Base-by-base conservation (phyloP, 179 eudicot species). In the Corrigiola litoralis region DNA sequence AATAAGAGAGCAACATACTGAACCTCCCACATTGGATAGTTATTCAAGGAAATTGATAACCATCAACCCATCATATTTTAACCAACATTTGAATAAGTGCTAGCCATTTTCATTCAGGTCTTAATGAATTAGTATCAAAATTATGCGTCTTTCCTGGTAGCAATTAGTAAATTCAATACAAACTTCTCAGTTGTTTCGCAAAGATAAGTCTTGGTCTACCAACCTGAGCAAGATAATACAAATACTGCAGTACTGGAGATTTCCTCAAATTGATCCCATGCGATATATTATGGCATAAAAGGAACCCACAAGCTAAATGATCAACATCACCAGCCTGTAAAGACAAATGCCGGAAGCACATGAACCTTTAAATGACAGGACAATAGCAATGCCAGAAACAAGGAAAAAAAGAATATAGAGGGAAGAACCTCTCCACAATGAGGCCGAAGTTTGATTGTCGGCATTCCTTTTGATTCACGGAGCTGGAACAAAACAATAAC, bases 201-300 rank as follows among this genome's bases (percentile, higher is more conserved):
- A n/a, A n/a, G n/a, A n/a, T n/a, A n/a, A n/a, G n/a, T 38, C 21
- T n/a, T 13, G 56, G 21, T 52, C 17, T 55, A 33, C 75, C 23
- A 64, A 87, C 95, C 95, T 88, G 91, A 75, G 91, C 89, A 77
- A 88, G 91, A 75, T 85, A 88, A 71, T 88, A 88, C 46, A 88
- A 73, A 75, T 85, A 88, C 65, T 88, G 95, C 65, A 88, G 73
- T 12, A 86, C 91, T 18, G 95, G 91, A 64, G 89, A 70, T 68
- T 88, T 88, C 64, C 95, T 76, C 77, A 88, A 77, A 62, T 75
- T 83, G 71, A 88, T 88, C 63, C 95, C 95, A 58, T 88, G 95
- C 20, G 95, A 86, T 42, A 88, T 88, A 67, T 85, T 88, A 66
- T 88, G 85, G 81, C 88, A 81, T 44, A 86, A 58, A 70, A 88